Evolutionary conservation across 306 rosid genomes (phyloP), one percentile per base, ranked within the genome.

Genomic region (Medicago arabica): DNA sequence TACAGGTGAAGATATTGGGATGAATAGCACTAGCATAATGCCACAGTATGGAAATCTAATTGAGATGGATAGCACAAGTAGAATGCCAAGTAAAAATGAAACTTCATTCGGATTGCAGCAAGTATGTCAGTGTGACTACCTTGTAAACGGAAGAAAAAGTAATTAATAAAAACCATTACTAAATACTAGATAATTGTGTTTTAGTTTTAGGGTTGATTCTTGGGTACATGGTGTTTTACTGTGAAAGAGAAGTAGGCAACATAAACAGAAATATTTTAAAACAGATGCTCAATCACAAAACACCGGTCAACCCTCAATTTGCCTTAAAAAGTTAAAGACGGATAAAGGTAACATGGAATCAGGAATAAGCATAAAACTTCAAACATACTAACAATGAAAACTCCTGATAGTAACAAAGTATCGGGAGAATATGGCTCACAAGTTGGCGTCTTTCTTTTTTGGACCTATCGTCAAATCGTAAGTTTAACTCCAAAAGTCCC

Each of bases 391-490:
- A 73, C 67, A 21, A 47, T 9, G 40, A 44, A 59, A 39, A 57
- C 9, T 38, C 69, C 65, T 62, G 40, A 13, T 67, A 83, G 65
- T 66, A 51, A 81, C 81, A 73, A 70, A 72, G 67, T 60, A 70
- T 68, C 2, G 79, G 80, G 80, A 81, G 79, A 88, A 86, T 89
- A 79, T 84, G 89, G 80, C 98, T 95, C 88, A 95, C 98, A 86
- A 90, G 86, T 81, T 88, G 97, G 80, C 96, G 97, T 76, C 97
- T 89, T 86, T 95, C 98, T 86, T 90, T 95, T 86, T 95, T 95
- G 77, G 97, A 90, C 75, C 91, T 90, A 55, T 89, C 97, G 61
- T 90, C 96, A 81, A 74, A 83, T 64, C 87, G 89, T 68, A 92
- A 82, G 77, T 95, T 95, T 84, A 95, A 78, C 74, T 92, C 97